phyloP scores from a whole-genome alignment of 176 grass and related monocot genomes.

The Areca catechu region DNA sequence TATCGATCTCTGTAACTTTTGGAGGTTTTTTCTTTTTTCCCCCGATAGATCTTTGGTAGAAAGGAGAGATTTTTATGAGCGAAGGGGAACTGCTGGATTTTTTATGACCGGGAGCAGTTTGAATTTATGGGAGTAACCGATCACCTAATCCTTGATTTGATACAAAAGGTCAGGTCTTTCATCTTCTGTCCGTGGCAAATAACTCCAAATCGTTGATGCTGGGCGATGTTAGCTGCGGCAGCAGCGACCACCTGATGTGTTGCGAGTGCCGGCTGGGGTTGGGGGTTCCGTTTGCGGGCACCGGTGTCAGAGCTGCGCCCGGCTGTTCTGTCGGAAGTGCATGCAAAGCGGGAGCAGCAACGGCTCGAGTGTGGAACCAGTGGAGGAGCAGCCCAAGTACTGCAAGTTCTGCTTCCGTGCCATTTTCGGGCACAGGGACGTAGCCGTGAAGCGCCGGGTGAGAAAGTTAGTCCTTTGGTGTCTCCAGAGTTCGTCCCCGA shows the following conservation, averaged over 20 bases:
- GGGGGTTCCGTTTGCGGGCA: background rate
- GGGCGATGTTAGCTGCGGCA: background rate
- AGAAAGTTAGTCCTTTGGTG: conserved; percentile 9
- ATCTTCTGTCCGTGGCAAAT: conserved; percentile 26
- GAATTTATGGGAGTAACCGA: conserved; percentile 58
- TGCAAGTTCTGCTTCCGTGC: conserved; percentile 9
- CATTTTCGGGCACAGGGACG: background rate
- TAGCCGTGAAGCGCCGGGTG: background rate
- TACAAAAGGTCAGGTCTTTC: conserved; percentile 50
- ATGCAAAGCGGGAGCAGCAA: background rate
- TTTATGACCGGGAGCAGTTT: conserved; percentile 23
- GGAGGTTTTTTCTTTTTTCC: too few relatives aligned
- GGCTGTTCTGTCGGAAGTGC: conserved; percentile 16
- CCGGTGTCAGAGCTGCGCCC: conserved; percentile 10
- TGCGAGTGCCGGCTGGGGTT: conserved; percentile 21
- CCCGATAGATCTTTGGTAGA: background rate
- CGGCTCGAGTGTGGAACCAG: background rate
- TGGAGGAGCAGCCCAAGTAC: background rate
- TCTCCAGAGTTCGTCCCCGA: conserved; percentile 2
- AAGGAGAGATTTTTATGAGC: background rate
- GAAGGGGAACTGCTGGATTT: conserved; percentile 3
- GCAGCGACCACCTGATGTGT: conserved; percentile 17
- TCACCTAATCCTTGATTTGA: conserved; percentile 38
- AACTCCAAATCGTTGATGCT: conserved; percentile 15
- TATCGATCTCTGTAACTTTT: conserved; percentile 3